phyloP scores from a whole-genome alignment of 23 red algal genomes.

The Chondrus crispus region DNA sequence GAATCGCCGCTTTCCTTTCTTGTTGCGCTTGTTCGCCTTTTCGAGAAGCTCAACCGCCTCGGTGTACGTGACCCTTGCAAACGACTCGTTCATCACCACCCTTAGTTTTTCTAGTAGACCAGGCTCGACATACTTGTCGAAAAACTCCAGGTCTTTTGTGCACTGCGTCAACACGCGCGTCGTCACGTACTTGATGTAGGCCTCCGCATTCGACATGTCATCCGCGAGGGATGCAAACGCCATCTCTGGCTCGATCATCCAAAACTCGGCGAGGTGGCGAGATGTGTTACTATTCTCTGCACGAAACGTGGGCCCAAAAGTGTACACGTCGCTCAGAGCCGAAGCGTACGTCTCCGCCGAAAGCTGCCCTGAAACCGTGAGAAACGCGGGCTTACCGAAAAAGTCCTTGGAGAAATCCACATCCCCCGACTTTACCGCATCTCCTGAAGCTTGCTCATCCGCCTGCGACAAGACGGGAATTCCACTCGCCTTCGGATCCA shows the following conservation, averaged over 20 bases:
- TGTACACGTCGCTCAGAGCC: conserved; percentile 93
- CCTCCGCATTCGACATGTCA: conserved; percentile 94
- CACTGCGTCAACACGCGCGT: conserved; percentile 41
- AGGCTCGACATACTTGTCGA: conserved; percentile 87
- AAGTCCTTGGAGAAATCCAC: conserved; percentile 73
- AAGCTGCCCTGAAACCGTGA: conserved; percentile 96
- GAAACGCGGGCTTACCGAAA: conserved; percentile 91
- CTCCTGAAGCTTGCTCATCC: background rate
- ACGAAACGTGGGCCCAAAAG: conserved; percentile 97
- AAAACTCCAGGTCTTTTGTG: conserved; percentile 76
- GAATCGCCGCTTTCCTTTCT: conserved; percentile 72
- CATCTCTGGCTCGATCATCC: conserved; percentile 99
- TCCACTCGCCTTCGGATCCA: background rate
- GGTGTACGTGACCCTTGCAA: conserved; percentile 83
- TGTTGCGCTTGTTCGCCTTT: conserved; percentile 33
- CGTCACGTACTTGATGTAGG: conserved; percentile 68
- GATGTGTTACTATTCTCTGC: conserved; percentile 98
- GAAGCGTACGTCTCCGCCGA: conserved; percentile 87
- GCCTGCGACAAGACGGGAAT: background rate
- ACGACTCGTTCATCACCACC: conserved; percentile 32
- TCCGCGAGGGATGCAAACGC: conserved; percentile 88
- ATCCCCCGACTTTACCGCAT: background rate
- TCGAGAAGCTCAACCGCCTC: conserved; percentile 83
- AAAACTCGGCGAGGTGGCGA: conserved; percentile 95
- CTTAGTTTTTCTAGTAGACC: conserved; percentile 77